These are phyloP conservation scores for Peronospora destructor DNA, from an alignment of 352 stramenopile genomes.

Conservation along the genomic window DNA sequence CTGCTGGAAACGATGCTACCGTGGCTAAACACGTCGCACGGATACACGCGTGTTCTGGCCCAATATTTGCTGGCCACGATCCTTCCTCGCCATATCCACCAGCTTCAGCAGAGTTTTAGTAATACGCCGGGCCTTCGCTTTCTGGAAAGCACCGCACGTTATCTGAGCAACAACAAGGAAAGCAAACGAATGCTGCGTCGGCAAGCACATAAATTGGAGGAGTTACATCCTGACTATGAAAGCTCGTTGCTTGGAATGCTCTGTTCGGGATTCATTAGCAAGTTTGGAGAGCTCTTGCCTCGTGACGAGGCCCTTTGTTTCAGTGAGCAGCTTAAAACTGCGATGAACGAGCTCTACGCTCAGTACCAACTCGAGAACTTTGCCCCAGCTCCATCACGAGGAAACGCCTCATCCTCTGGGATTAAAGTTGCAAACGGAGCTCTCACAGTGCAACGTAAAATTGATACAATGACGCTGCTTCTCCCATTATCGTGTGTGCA, in stretches of 20 bases:
- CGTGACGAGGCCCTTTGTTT: conserved; percentile 47
- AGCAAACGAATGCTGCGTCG: conserved; percentile 76
- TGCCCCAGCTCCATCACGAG: neutral
- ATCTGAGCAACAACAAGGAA: conserved; percentile 78
- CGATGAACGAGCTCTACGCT: conserved; percentile 59
- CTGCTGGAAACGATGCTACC: conserved; percentile 50
- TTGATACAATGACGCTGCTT: conserved; percentile 58
- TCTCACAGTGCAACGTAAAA: conserved; percentile 69
- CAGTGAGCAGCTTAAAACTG: conserved; percentile 51
- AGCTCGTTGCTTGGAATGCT: conserved; percentile 68
- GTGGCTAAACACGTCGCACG: conserved; percentile 74
- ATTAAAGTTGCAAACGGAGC: conserved; percentile 1
- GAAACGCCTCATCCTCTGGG: neutral
- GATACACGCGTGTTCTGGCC: conserved; percentile 73
- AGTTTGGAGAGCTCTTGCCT: conserved; percentile 70
- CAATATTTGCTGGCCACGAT: conserved; percentile 64
- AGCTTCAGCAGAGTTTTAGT: conserved; percentile 12
- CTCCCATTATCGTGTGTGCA: conserved; percentile 69
- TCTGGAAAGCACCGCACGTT: conserved; percentile 44
- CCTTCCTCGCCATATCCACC: conserved; percentile 56
- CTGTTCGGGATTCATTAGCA: conserved; percentile 51
- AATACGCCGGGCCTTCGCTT: conserved; percentile 35
- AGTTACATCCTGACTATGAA: conserved; percentile 60
- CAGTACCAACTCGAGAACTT: conserved; percentile 74
- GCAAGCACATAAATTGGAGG: conserved; percentile 52